Evolutionary conservation across 495 filamentous ascomycete genomes (phyloP).

Genomic region (Tirmania nivea): DNA sequence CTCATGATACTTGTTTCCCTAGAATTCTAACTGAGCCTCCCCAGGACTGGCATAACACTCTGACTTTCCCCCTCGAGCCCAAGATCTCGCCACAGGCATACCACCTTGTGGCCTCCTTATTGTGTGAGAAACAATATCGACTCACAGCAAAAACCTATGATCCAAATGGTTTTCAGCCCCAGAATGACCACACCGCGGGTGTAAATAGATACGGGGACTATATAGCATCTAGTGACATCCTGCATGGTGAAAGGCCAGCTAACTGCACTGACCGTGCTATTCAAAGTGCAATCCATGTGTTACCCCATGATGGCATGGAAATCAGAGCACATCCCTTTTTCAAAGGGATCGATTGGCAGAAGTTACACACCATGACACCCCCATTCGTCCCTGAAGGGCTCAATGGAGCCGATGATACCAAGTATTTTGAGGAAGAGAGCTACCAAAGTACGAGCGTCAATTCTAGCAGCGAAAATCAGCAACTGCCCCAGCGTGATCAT

Average conservation of each 20-base stretch:
- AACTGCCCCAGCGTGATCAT: conserved; percentile 19
- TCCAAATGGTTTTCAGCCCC: neutral
- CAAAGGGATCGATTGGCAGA: conserved; percentile 42
- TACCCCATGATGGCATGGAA: conserved; percentile 52
- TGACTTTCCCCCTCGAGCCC: conserved; percentile 42
- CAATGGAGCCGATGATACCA: conserved; percentile 51
- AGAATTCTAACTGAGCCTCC: neutral
- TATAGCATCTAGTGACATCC: too few species aligned
- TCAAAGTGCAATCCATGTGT: conserved; percentile 27
- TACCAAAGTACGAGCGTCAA: conserved; percentile 34
- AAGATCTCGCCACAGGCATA: conserved; percentile 38
- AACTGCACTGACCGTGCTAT: too few species aligned
- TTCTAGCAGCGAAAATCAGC: conserved; percentile 27
- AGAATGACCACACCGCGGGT: too few species aligned
- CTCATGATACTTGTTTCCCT: conserved; percentile 12
- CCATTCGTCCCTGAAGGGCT: conserved; percentile 55
- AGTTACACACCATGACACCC: conserved; percentile 41
- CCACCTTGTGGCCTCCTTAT: conserved; percentile 51
- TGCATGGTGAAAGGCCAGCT: too few species aligned
- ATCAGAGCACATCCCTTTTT: conserved; percentile 64
- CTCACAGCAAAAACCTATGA: conserved; percentile 36
- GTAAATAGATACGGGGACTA: too few species aligned
- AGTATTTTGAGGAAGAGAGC: conserved; percentile 62
- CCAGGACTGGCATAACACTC: conserved; percentile 26
- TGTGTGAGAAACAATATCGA: conserved; percentile 54